Base-by-base conservation (phyloP, 1,284 basidiomycete genomes). In the Cutaneotrichosporon dermatis region DNA sequence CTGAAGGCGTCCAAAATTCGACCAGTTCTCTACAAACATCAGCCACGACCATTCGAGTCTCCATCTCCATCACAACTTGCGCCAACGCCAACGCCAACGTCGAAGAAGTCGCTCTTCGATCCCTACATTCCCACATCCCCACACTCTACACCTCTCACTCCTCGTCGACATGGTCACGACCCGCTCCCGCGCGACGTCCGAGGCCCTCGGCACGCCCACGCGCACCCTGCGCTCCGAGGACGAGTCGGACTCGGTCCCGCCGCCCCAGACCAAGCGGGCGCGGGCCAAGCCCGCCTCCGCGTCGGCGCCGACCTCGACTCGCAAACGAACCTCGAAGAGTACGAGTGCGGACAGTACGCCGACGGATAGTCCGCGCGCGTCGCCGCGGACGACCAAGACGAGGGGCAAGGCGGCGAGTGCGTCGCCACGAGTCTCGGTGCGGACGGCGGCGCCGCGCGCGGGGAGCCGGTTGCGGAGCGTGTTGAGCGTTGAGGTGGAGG, bases 121-220 rank as follows among this genome's bases (percentile, higher is more conserved):
- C 46, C 34, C 16, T 25, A 8, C 46, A 45, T 8, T 8, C 44
- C 41, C 34, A 36, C 15, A 16, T 25, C 25, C 9, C 45, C 8
- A 40, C 39, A 40, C 39, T 40, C 8, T 12, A 9, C 39, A 40
- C 39, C 8, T 9, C 39, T 40, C 12, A 8, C 8, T 52, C 34
- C 6, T 15, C 13, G 15, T 25, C 13, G 33, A 40, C 40, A 62
- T 62, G 60, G 60, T 62, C 39, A 52, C 57, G 40, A 62, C 60
- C 11, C 56, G 57, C 36, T 62, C 60, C 15, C 57, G 60, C 39
- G 50, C 54, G 15, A 44, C 60, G 7, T 55, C 57, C 15, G 60
- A 61, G 44, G 16, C 46, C 9, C 46, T 54, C 48, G 45, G 37
- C 9, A 57, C 59, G 37, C 59, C 59, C 25, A 48, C 48, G 4